phyloP scores from a whole-genome alignment of 805 yeast species.

The Candida gorgasii region DNA sequence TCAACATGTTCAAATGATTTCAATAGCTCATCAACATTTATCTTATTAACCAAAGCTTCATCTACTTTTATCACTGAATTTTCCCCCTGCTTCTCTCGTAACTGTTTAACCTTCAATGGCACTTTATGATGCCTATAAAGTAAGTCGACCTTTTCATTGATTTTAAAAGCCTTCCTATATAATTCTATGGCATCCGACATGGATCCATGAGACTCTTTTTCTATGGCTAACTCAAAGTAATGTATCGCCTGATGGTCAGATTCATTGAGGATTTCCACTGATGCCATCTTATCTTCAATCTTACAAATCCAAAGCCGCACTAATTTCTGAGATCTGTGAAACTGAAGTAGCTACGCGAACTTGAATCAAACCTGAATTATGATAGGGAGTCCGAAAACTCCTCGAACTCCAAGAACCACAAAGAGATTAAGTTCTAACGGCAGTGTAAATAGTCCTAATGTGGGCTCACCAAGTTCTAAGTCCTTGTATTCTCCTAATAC shows the following conservation, averaged over 20 bases:
- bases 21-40: constrained; percentile 44
- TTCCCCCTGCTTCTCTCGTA: constrained; percentile 26
- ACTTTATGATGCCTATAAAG: constrained; percentile 60
- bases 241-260: constrained; percentile 50
- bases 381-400: constrained; percentile 7
- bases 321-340: not conserved
- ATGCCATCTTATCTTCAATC: constrained; percentile 8
- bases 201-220: constrained; percentile 69
- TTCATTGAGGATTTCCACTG: constrained; percentile 7
- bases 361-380: not conserved
- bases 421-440: not conserved
- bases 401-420: not conserved
- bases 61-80: constrained; percentile 33
- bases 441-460: not conserved
- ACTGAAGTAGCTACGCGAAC: not conserved
- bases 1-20: constrained; percentile 32
- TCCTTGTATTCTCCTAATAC: not conserved
- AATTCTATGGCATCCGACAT: constrained; percentile 78
- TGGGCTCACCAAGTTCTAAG: not conserved
- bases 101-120: constrained; percentile 38
- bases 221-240: constrained; percentile 68
- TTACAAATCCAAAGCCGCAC: not conserved
- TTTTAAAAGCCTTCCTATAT: constrained; percentile 70
- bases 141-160: constrained; percentile 62
- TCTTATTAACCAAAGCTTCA: constrained; percentile 35